A percentile compares a stretch with the other conserved stretches of the same genome.
These are phyloP conservation scores for Neocatenulostroma microsporum DNA, from an alignment of 2,329 filamentous ascomycete species.

Conservation along the genomic window DNA sequence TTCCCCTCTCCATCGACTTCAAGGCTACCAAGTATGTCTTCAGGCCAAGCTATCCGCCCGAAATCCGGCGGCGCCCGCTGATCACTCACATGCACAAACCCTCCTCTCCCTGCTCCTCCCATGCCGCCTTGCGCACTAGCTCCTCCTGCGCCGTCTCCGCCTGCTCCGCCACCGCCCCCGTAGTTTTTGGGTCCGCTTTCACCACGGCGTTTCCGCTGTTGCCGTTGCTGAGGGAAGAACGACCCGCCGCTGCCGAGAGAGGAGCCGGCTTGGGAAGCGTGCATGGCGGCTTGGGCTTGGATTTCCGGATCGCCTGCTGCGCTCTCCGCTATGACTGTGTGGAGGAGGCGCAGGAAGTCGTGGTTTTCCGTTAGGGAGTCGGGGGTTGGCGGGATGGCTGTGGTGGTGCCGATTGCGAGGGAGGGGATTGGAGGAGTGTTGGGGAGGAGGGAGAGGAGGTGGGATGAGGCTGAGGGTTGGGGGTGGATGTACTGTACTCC, in stretches of 20 bases:
- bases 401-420: conserved; percentile 49
- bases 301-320: conserved; percentile 50
- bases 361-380: conserved; percentile 50
- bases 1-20: conserved; percentile 52
- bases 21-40: conserved; percentile 59
- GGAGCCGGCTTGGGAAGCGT: conserved; percentile 51
- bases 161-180: conserved; percentile 33
- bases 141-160: conserved; percentile 46
- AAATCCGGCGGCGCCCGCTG: conserved; percentile 53
- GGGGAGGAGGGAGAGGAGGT: conserved; percentile 50
- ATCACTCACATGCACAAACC: conserved; percentile 58
- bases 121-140: conserved; percentile 52
- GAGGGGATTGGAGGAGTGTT: conserved; percentile 46
- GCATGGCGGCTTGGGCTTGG: conserved; percentile 52
- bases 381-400: conserved; percentile 49
- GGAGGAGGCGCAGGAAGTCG: conserved; percentile 49
- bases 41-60: conserved; percentile 57
- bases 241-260: conserved; percentile 46
- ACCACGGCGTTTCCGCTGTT: conserved; percentile 15
- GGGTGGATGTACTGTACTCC: conserved; percentile 43
- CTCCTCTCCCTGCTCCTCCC: conserved; percentile 51
- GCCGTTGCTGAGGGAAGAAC: conserved; percentile 34
- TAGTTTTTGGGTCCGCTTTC: conserved; percentile 17
- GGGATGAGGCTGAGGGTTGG: conserved; percentile 36
- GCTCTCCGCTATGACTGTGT: conserved; percentile 48